Conservation (phyloP, 805 yeast genomes). For the Naumovozyma dairenensis region DNA sequence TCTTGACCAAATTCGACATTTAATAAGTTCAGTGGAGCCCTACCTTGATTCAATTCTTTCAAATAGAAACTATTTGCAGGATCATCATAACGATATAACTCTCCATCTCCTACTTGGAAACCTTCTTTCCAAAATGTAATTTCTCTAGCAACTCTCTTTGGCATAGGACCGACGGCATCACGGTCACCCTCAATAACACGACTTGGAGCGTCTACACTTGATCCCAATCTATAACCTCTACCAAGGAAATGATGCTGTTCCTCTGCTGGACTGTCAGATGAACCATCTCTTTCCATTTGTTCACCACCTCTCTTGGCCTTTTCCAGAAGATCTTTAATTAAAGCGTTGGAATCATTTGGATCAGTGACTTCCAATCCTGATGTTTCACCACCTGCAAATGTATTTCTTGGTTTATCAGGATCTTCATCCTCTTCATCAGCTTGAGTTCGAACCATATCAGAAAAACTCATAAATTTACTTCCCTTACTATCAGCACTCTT, state of each 20-base stretch:
- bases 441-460: conserved; percentile 30
- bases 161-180: conserved; percentile 17
- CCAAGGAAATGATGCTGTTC: conserved; percentile 30
- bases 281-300: conserved; percentile 29
- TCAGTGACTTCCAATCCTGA: conserved; percentile 74
- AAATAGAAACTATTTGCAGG: conserved; percentile 75
- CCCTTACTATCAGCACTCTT: conserved; percentile 6
- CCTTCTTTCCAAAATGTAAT: conserved; percentile 96
- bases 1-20: conserved; percentile 85
- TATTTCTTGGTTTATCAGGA: conserved; percentile 50
- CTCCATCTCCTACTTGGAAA: conserved; percentile 89
- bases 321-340: conserved; percentile 48
- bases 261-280: conserved; percentile 23
- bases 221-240: conserved; percentile 35
- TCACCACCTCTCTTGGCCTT: conserved; percentile 59
- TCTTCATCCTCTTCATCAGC: conserved; percentile 35
- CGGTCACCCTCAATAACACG: conserved; percentile 28
- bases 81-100: conserved; percentile 78
- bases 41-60: conserved; percentile 73
- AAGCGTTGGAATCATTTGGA: conserved; percentile 39
- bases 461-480: conserved; percentile 32
- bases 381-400: conserved; percentile 60
- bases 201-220: conserved; percentile 26
- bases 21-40: conserved; percentile 79
- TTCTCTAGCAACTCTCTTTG: conserved; percentile 57